phyloP scores from a whole-genome alignment of 108 stramenopile species.

The Ochromonas danica region DNA sequence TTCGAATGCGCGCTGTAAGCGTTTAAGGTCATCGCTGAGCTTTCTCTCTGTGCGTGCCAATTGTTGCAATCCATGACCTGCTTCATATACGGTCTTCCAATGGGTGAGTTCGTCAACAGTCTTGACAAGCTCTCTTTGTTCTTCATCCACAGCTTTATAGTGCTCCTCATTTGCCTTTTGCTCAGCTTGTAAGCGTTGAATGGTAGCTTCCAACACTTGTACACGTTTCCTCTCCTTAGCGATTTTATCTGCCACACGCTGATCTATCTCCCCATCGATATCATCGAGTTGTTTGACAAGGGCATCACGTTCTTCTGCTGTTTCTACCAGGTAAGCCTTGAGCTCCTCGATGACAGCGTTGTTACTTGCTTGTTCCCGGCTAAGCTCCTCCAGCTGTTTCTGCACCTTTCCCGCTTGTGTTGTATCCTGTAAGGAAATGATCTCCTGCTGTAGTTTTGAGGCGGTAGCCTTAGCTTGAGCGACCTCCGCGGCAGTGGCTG shows the following conservation, averaged over 20 bases:
- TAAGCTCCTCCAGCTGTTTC: not conserved
- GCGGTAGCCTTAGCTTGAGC: not conserved
- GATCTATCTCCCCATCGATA: not conserved
- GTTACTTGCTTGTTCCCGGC: not conserved
- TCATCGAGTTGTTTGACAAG: not conserved
- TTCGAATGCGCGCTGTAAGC: conserved; percentile 63
- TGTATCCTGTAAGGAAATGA: not conserved
- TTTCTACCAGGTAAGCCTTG: not conserved
- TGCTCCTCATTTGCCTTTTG: not conserved
- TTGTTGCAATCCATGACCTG: conserved; percentile 67
- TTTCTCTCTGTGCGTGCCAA: conserved; percentile 63
- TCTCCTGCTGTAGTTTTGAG: not conserved
- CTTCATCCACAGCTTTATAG: not conserved
- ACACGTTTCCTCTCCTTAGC: not conserved
- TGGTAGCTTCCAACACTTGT: not conserved
- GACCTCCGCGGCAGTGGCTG: not conserved
- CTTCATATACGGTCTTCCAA: conserved; percentile 61
- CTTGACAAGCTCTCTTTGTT: not conserved
- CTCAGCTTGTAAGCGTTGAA: not conserved
- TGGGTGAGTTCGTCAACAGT: not conserved
- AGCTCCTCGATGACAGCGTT: not conserved
- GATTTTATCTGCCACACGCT: not conserved
- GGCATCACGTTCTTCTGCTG: not conserved
- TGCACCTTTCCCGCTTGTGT: not conserved
- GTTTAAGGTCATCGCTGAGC: conserved; percentile 65